A percentile compares a stretch with the other conserved stretches of the same genome.
phyloP scores from a whole-genome alignment of 176 grass and related monocot species.

The Cenchrus americanus region DNA sequence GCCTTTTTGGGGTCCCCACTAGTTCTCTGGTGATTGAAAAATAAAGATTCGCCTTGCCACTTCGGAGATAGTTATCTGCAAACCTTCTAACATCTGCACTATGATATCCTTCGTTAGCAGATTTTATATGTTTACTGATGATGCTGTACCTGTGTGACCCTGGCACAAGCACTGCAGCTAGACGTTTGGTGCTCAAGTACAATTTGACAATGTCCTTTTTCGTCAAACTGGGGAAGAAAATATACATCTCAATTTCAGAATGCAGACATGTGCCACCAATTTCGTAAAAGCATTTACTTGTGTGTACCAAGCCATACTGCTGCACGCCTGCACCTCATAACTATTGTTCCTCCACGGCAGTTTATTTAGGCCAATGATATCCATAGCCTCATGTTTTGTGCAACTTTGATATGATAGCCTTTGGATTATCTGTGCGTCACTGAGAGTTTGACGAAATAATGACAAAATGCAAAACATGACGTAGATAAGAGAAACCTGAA shows the following conservation, averaged over 20 bases:
- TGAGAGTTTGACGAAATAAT: neutral
- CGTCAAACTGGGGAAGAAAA: neutral
- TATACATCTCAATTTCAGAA: neutral
- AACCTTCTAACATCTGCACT: neutral
- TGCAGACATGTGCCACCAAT: neutral
- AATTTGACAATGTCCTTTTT: neutral
- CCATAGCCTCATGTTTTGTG: neutral
- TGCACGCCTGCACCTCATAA: neutral
- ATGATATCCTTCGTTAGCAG: neutral
- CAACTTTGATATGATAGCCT: neutral
- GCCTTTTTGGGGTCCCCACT: slow-evolving; percentile 3
- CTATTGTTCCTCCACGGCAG: neutral
- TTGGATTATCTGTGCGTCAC: neutral
- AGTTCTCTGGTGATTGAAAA: slow-evolving; percentile 14
- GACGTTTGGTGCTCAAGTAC: neutral
- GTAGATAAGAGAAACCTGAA: neutral
- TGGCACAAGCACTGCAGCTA: neutral
- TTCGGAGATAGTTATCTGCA: neutral
- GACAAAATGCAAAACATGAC: neutral
- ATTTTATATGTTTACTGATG: slow-evolving; percentile 10
- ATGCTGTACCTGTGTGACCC: neutral
- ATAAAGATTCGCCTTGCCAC: neutral
- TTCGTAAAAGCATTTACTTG: neutral
- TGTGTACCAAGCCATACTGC: neutral
- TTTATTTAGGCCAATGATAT: neutral